Conservation (phyloP, 2,329 filamentous ascomycete species). For the Westerdykella aurantiaca region DNA sequence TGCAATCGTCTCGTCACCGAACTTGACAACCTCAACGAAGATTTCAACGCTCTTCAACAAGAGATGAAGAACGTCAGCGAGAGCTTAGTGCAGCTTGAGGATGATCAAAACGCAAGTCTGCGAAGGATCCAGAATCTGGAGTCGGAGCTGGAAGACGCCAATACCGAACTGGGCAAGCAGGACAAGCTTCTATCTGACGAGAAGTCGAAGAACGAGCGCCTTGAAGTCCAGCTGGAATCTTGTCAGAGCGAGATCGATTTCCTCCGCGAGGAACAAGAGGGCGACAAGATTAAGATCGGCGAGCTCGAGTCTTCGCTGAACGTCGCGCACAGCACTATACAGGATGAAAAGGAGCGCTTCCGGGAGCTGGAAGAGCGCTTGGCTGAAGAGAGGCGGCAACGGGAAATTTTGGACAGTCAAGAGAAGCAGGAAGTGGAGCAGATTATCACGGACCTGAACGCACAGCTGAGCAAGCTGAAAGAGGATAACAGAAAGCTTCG, state of each 20-base stretch:
- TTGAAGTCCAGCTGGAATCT: slow-evolving; percentile 88
- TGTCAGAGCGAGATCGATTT: slow-evolving; percentile 91
- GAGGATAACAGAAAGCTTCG: slow-evolving; percentile 78
- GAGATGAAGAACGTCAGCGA: slow-evolving; percentile 93
- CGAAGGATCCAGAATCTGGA: slow-evolving; percentile 77
- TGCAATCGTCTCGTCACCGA: slow-evolving; percentile 65
- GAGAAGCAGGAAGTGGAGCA: slow-evolving; percentile 96
- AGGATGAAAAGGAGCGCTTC: slow-evolving; percentile 71
- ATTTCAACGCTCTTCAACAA: slow-evolving; percentile 82
- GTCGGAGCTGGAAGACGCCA: slow-evolving; percentile 73
- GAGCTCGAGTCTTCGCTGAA: slow-evolving; percentile 81
- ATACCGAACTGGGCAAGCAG: slow-evolving; percentile 77
- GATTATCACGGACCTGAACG: slow-evolving; percentile 86
- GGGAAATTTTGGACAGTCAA: slow-evolving; percentile 76
- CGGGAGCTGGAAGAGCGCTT: slow-evolving; percentile 57
- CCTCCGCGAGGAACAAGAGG: slow-evolving; percentile 91
- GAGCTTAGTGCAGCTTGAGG: slow-evolving; percentile 77
- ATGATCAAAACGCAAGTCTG: slow-evolving; percentile 75
- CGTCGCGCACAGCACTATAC: slow-evolving; percentile 69
- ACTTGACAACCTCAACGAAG: slow-evolving; percentile 71
- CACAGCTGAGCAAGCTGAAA: slow-evolving; percentile 72
- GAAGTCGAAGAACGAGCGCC: slow-evolving; percentile 78
- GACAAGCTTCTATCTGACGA: slow-evolving; percentile 79
- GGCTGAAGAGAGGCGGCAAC: slow-evolving; percentile 73
- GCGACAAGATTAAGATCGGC: slow-evolving; percentile 95